phyloP scores from a whole-genome alignment of 1,139 yeast species.

The Debaryomycetaceae sp. region DNA sequence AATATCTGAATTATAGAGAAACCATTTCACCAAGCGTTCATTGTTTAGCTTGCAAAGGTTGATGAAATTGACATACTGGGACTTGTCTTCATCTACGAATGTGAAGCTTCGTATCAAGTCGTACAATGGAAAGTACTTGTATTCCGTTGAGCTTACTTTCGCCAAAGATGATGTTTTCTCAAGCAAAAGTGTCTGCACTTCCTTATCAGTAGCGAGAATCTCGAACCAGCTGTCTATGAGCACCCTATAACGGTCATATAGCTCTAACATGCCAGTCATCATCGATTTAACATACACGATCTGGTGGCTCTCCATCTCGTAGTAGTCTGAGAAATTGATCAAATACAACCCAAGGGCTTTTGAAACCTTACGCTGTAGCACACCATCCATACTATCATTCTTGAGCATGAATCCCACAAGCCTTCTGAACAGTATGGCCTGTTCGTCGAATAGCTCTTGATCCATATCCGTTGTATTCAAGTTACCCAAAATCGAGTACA shows the following conservation, averaged over 20 bases:
- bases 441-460: conserved; percentile 10
- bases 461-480: conserved; percentile 6
- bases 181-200: conserved; percentile 1
- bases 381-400: not conserved
- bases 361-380: conserved; percentile 3
- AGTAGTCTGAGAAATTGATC: conserved; percentile 6
- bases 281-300: conserved; percentile 7
- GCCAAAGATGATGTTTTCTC: not conserved
- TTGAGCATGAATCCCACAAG: conserved; percentile 8
- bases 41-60: not conserved
- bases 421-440: conserved; percentile 11
- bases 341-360: conserved; percentile 9
- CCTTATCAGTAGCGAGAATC: conserved; percentile 2
- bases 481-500: conserved; percentile 8
- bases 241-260: conserved; percentile 8
- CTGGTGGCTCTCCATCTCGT: conserved; percentile 8
- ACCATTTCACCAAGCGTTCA: conserved; percentile 5
- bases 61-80: conserved; percentile 3
- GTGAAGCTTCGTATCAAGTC: conserved; percentile 7
- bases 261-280: conserved; percentile 3
- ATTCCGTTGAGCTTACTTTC: not conserved
- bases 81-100: conserved; percentile 6
- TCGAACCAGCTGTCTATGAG: conserved; percentile 10
- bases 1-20: conserved; percentile 6
- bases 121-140: conserved; percentile 7